phyloP scores from a whole-genome alignment of 257 asterid species.

The Solanum lignicaule region DNA sequence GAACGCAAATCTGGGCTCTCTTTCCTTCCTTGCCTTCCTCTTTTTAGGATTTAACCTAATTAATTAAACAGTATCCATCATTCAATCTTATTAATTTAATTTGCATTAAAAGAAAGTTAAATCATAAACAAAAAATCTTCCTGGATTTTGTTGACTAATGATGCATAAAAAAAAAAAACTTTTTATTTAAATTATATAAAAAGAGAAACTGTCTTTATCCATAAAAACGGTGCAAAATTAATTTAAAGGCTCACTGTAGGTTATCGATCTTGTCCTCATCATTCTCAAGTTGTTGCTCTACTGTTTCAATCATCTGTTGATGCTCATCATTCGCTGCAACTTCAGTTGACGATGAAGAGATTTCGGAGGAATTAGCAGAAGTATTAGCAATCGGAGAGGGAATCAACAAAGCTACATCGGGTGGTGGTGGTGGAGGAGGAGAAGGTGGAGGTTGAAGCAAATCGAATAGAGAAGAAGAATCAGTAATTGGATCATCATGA shows the following conservation, averaged over 20 bases:
- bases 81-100: neutral
- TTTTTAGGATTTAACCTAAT: slow-evolving; percentile 59
- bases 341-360: slow-evolving; percentile 64
- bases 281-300: slow-evolving; percentile 8
- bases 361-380: slow-evolving; percentile 29
- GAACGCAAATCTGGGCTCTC: slow-evolving; percentile 86
- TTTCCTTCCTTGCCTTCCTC: slow-evolving; percentile 65
- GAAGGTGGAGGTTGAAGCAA: neutral
- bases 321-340: slow-evolving; percentile 28
- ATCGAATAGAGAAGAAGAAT: slow-evolving; percentile 7
- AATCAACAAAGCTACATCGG: neutral
- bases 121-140: neutral
- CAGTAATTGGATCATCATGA: neutral
- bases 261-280: slow-evolving; percentile 34
- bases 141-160: neutral
- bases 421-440: neutral
- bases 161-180: neutral
- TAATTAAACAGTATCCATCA: neutral
- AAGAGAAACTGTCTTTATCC: neutral
- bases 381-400: slow-evolving; percentile 20
- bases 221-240: neutral
- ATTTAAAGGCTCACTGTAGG: slow-evolving; percentile 27
- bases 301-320: slow-evolving; percentile 7
- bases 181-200: neutral
- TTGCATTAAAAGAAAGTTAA: neutral